Evolutionary conservation across 2,329 filamentous ascomycete species (phyloP).

Genomic region (Incumbomyces lentus): DNA sequence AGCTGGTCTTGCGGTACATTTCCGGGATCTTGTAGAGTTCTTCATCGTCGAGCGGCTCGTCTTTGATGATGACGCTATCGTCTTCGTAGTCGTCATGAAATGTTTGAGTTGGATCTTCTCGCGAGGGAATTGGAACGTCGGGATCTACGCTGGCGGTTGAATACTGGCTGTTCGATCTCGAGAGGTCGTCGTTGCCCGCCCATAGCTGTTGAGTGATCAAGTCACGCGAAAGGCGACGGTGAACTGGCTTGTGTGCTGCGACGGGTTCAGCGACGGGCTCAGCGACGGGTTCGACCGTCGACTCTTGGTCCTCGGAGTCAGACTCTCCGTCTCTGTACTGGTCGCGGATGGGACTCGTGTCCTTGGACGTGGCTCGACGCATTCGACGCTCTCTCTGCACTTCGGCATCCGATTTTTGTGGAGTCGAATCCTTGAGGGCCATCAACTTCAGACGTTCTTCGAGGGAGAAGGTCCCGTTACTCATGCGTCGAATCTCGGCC

Average conservation of each 20-base stretch:
- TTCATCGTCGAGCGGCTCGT: slow-evolving; percentile 49
- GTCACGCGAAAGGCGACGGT: slow-evolving; percentile 54
- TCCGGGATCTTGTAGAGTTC: slow-evolving; percentile 58
- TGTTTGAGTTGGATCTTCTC: slow-evolving; percentile 47
- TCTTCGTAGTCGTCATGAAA: slow-evolving; percentile 37
- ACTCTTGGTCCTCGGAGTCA: slow-evolving; percentile 23
- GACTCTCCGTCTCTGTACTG: background rate
- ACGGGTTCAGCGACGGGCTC: slow-evolving; percentile 2
- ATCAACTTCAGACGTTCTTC: slow-evolving; percentile 80
- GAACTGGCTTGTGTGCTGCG: slow-evolving; percentile 50
- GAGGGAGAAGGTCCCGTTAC: slow-evolving; percentile 65
- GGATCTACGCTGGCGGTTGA: slow-evolving; percentile 50
- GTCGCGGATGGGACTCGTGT: slow-evolving; percentile 30
- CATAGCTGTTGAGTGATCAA: slow-evolving; percentile 76
- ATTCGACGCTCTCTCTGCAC: slow-evolving; percentile 60
- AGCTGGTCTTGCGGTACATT: slow-evolving; percentile 43
- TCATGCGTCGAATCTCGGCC: slow-evolving; percentile 66
- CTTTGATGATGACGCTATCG: slow-evolving; percentile 54
- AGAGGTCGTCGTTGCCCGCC: slow-evolving; percentile 49
- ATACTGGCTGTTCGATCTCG: slow-evolving; percentile 34
- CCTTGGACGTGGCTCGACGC: slow-evolving; percentile 38
- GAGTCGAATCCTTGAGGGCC: slow-evolving; percentile 61
- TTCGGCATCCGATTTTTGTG: slow-evolving; percentile 50
- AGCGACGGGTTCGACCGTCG: slow-evolving; percentile 13
- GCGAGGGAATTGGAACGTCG: slow-evolving; percentile 79